Evolutionary conservation across 2,329 filamentous ascomycete species (phyloP), one percentile per base, ranked within the genome.

Genomic region (Exophiala dermatitidis): DNA sequence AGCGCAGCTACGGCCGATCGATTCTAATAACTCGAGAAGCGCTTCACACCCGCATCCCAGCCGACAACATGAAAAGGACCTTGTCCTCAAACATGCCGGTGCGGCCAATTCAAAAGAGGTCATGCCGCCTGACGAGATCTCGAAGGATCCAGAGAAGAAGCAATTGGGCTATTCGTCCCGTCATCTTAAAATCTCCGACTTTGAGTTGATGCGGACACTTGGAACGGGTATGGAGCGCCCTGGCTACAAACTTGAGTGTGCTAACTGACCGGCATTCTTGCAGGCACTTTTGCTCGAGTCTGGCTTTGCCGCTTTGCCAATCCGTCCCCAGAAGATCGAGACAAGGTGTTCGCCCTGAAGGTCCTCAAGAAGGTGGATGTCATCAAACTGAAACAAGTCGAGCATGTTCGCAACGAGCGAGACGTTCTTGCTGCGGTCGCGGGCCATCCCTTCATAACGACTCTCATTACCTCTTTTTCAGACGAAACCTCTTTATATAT

Each of bases 361-460:
- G 68, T 75, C 28, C 66, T 77, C 30, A 73, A 74, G 52, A 77
- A 77, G 63, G 72, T 71, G 34, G 74, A 77, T 62, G 74, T 77
- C 49, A 74, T 77, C 63, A 79, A 81, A 54, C 70, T 84, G 63
- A 84, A 85, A 72, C 82, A 85, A 64, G 80, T 85, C 58, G 82
- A 84, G 69, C 82, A 84, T 69, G 81, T 84, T 45, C 78, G 80
- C 59, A 84, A 84, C 68, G 82, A 85, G 70, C 77, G 81, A 62
- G 82, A 80, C 62, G 77, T 82, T 34, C 76, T 85, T 19, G 77
- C 78, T 33, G 77, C 77, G 36, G 81, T 84, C 37, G 77, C 80
- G 33, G 82, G 80, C 2, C 79, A 84, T 60, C 82, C 82, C 28
- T 84, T 84, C 66, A 84, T 84, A 58, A 84, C 81, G 37, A 82